A percentile compares a stretch with the other conserved stretches of the same genome.
Evolutionary conservation across 495 filamentous ascomycete genomes (phyloP).

Genomic region (Thermochaetoides thermophila): DNA sequence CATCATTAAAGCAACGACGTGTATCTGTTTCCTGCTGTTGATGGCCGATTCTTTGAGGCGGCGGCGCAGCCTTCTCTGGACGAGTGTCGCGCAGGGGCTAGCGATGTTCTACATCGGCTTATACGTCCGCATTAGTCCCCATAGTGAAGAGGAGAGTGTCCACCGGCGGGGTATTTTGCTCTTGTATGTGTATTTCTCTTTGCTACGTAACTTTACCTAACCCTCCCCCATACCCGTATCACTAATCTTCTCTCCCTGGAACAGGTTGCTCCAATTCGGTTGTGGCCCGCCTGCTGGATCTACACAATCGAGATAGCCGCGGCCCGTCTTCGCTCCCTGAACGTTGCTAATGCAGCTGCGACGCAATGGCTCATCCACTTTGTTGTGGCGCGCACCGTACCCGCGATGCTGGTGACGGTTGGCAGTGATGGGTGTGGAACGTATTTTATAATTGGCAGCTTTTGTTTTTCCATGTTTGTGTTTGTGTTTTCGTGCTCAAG

Average conservation of each 20-base stretch:
- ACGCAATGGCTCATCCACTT: constrained; percentile 63
- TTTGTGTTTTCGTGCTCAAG: constrained; percentile 60
- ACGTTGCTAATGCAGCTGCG: constrained; percentile 53
- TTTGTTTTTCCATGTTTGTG: constrained; percentile 51
- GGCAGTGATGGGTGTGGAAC: constrained; percentile 48
- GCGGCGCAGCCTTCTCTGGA: constrained; percentile 56
- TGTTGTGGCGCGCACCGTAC: constrained; percentile 47
- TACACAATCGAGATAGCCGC: constrained; percentile 62
- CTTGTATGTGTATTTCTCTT: constrained; percentile 61
- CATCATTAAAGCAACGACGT: constrained; percentile 30
- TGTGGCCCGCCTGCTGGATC: constrained; percentile 76
- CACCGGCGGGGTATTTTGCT: constrained; percentile 43
- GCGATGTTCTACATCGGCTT: constrained; percentile 69
- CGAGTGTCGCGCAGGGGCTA: constrained; percentile 52
- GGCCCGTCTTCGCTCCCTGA: constrained; percentile 53
- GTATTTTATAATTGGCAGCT: constrained; percentile 41
- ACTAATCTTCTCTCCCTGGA: background rate
- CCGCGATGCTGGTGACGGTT: constrained; percentile 49
- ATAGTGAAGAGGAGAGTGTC: constrained; percentile 28
- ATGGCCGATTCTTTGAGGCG: constrained; percentile 50
- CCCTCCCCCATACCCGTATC: background rate
- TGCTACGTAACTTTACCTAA: constrained; percentile 29
- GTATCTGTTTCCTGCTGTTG: constrained; percentile 34
- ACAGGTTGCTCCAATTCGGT: constrained; percentile 58
- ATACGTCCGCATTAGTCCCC: constrained; percentile 59